Evolutionary conservation across 352 stramenopile genomes (phyloP).

Genomic region (Globisporangium cederbergense): DNA sequence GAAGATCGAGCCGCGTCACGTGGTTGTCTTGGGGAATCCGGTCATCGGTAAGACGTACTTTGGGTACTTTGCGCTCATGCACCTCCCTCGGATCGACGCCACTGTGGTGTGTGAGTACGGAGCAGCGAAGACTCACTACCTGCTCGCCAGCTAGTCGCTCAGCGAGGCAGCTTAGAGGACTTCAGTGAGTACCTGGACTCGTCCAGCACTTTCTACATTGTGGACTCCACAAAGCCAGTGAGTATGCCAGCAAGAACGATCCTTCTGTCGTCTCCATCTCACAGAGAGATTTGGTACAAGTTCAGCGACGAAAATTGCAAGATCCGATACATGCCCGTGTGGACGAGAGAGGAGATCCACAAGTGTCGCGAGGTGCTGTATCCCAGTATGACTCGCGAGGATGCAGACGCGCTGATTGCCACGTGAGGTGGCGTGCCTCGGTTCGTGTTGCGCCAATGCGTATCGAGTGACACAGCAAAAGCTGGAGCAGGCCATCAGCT

Average conservation of each 20-base stretch:
- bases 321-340: background rate
- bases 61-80: background rate
- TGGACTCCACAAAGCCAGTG: background rate
- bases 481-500: background rate
- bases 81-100: background rate
- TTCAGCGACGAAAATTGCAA: background rate
- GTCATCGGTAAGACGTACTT: background rate
- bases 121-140: background rate
- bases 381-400: background rate
- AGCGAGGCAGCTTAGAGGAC: background rate
- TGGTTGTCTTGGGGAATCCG: background rate
- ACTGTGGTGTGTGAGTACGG: background rate
- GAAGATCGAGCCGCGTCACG: background rate
- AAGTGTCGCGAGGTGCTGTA: background rate
- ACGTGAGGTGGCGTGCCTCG: background rate
- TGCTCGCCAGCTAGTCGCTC: background rate
- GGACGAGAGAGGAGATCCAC: background rate
- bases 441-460: background rate
- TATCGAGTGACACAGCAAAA: background rate
- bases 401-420: background rate
- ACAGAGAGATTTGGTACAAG: background rate
- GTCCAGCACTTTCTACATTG: background rate
- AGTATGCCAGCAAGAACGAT: background rate
- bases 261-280: background rate
- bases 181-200: background rate